Percentiles rank a stretch among this genome's conserved stretches.
Conservation (phyloP, 2,329 filamentous ascomycete species). For the Penicillium sp. region DNA sequence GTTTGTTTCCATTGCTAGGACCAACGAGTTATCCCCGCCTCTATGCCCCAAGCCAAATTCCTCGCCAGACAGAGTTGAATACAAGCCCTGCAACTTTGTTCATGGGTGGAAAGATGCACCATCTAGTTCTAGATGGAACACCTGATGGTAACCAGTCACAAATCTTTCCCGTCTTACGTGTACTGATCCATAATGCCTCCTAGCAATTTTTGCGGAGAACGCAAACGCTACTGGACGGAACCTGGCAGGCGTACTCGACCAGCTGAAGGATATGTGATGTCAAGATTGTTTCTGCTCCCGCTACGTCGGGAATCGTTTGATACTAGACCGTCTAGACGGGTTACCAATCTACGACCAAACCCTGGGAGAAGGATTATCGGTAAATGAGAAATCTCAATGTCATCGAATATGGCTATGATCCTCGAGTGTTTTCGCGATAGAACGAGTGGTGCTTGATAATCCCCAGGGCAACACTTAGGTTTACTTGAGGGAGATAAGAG, state of each 20-base stretch:
- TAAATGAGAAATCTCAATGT: too few species aligned
- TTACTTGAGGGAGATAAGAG: too few species aligned
- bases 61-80: constrained; percentile 22
- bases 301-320: too few species aligned
- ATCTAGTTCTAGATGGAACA: constrained; percentile 27
- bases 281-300: too few species aligned
- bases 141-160: constrained; percentile 19
- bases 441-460: too few species aligned
- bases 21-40: constrained; percentile 25
- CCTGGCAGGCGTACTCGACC: not conserved
- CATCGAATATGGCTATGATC: too few species aligned
- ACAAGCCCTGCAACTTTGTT: constrained; percentile 26
- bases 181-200: not conserved
- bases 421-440: too few species aligned
- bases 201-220: not conserved
- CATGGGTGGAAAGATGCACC: constrained; percentile 26
- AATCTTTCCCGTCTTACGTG: not conserved
- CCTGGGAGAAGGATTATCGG: too few species aligned
- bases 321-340: too few species aligned
- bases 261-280: not conserved
- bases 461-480: too few species aligned
- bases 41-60: constrained; percentile 19
- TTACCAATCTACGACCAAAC: too few species aligned
- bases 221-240: not conserved
- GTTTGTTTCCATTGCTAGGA: constrained; percentile 9